These are phyloP conservation scores for Clathrus columnatus DNA, from an alignment of 768 basidiomycete species.

Conservation along the genomic window DNA sequence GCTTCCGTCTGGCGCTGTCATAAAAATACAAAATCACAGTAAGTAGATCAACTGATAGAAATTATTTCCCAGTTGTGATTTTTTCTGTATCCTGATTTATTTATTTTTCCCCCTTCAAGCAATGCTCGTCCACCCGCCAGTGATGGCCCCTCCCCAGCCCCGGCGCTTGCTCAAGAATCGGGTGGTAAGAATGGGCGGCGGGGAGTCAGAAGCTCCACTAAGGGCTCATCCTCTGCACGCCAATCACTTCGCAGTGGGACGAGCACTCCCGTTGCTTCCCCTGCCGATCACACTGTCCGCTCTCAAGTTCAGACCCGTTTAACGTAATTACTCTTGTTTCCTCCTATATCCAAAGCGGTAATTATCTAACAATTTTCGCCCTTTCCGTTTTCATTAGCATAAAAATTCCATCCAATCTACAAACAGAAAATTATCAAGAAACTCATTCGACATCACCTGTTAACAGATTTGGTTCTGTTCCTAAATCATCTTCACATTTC, in stretches of 20 bases:
- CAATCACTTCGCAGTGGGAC: neutral
- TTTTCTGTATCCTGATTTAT: too few relatives aligned
- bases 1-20: constrained; percentile 10
- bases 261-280: neutral
- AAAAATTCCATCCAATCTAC: neutral
- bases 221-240: neutral
- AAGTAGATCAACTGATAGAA: neutral
- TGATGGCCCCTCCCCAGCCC: neutral
- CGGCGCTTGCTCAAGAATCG: neutral
- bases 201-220: neutral
- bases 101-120: neutral
- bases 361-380: neutral
- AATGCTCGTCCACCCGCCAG: neutral
- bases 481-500: neutral
- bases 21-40: constrained; percentile 10
- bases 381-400: neutral
- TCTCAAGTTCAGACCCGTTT: neutral
- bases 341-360: neutral
- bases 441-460: neutral
- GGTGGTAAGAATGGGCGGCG: neutral
- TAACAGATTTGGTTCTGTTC: neutral
- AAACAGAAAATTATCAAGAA: neutral
- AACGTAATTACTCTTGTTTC: neutral
- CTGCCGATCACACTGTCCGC: neutral
- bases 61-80: too few relatives aligned